Evolutionary conservation across 2,329 filamentous ascomycete genomes (phyloP), one percentile per base, ranked within the genome.

Genomic region (Xylaria sp.): DNA sequence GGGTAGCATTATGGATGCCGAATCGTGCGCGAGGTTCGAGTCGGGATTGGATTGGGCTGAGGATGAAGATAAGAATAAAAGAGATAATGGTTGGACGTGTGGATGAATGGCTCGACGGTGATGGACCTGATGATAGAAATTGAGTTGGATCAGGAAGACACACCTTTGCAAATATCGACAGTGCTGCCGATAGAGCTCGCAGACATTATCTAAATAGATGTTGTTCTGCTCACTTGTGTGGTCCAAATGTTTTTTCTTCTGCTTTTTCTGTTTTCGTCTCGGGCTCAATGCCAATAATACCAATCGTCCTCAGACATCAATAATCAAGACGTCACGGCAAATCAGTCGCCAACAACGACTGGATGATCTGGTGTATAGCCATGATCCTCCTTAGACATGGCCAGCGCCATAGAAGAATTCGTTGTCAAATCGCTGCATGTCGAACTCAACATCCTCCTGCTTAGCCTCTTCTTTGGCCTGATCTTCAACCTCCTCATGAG

Each of bases 81-180:
- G 8, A 50, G 20, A 50, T 25, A 20, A 50, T 3, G 23, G 2
- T 3, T 25, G 20, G 1, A 4, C 15, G n/a, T 6, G 10, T 10
- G n/a, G 3, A 9, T 50, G 20, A 20, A 48, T 48, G 44, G 20
- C 7, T 18, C 12, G 7, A 9, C 9, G n/a, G 50, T 1, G 50
- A 52, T 6, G 25, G 25, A 46, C 8, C 15, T 46, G 41, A 4
- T n/a, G 18, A 3, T 7, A 46, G 41, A 18, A 25, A 15, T 15
- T 12, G 6, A 2, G 10, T 34, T 18, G 25, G 44, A 48, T 37
- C 3, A 13, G 2, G n/a, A 25, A 54, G 6, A 25, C 34, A 10
- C 44, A 54, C 59, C 48, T 62, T 39, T 52, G 23, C 48, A 34
- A 41, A 62, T 20, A 20, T 41, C 58, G 46, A 52, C 48, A 28